Base-by-base conservation (phyloP, 2,329 filamentous ascomycete genomes). In the Daldinia sp. region DNA sequence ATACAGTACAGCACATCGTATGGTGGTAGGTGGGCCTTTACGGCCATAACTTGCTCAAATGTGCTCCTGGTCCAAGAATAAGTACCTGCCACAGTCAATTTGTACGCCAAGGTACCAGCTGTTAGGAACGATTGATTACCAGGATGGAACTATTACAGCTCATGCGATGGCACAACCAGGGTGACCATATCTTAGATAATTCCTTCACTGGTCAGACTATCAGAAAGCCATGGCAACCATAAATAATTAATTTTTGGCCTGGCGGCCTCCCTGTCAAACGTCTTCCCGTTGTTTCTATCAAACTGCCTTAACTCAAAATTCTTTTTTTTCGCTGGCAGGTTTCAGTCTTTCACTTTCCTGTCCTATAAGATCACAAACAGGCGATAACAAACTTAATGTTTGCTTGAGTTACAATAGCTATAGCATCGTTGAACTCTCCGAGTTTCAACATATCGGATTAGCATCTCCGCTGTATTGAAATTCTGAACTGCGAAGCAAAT, bases 21-120 rank as follows among this genome's bases (percentile, higher is more conserved):
- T 30, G 26, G 54, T 46, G 57, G 57, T 50, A 50, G 39, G 48
- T 39, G 39, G 28, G 42, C 28, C 28, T 28, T 28, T 28, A 54
- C 28, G 18, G 51, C 41, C 39, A 54, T 60, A 70, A 70, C 42
- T 56, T 70, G 67, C 67, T 67, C 67, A 70, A 70, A 67, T 60
- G 18, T 64, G 57, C 67, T 63, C 61, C 30, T 42, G 15, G 35
- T 50, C 15, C 26, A 20, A n/a, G 18, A 51, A 23, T 9, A 60
- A 9, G 53, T 59, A 68, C 51, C 50, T 33, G 15, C 3, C 4
- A 18, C 6, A 37, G 5, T 3, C 35, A 39, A 39, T 54, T 54
- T 54, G 12, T 39, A n/a, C 39, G 35, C 5, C 20, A 28, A n/a
- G 35, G 20, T 54, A 51, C 46, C 13, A 30, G 13, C 26, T 28